These are phyloP conservation scores for Syzygium oleosum DNA, from an alignment of 345 rosid genomes.

Conservation along the genomic window DNA sequence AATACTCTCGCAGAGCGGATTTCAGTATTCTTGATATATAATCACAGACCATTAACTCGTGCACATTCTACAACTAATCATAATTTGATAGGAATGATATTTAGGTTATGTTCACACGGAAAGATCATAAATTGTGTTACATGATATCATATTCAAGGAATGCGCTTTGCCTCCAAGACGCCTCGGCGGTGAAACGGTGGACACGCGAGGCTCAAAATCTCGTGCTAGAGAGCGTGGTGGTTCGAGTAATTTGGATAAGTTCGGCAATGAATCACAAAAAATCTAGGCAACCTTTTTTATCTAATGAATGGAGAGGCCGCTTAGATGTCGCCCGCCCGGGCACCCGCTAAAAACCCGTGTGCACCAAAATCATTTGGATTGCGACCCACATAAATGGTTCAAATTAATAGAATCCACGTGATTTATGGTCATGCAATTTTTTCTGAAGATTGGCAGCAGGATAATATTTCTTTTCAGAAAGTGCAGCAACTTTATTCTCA, in stretches of 20 bases:
- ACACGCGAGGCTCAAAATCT: accelerated
- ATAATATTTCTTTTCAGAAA: background rate
- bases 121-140: accelerated
- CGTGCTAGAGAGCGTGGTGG: accelerated
- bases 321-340: background rate
- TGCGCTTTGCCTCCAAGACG: accelerated
- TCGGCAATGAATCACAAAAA: accelerated
- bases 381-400: background rate
- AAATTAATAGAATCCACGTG: background rate
- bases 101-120: background rate
- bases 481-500: background rate
- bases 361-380: background rate
- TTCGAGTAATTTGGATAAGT: background rate
- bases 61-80: background rate
- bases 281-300: accelerated
- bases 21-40: background rate
- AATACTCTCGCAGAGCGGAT: background rate
- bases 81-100: background rate
- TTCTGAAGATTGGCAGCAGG: background rate
- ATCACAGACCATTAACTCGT: background rate
- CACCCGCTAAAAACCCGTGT: background rate
- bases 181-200: accelerated
- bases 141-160: background rate
- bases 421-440: background rate
- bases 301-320: background rate